Evolutionary conservation across 192 early-diverging fungal genomes (phyloP).

Genomic region (Backusella tuberculispora): DNA sequence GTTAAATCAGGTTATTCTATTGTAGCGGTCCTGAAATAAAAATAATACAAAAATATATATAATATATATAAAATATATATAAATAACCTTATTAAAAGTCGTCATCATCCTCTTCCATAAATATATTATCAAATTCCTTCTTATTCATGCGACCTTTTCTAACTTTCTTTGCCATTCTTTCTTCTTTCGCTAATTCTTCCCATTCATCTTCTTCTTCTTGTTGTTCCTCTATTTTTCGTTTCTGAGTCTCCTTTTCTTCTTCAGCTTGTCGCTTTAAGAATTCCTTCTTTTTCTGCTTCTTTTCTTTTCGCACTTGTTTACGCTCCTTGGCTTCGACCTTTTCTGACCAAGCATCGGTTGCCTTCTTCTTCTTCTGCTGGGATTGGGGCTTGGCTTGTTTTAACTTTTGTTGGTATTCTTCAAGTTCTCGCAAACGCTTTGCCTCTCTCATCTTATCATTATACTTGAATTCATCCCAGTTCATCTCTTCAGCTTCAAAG

Average conservation of each 20-base stretch:
- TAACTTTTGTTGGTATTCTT: conserved; percentile 32
- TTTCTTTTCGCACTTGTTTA: conserved; percentile 65
- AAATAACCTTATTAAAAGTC: background rate
- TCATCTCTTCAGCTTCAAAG: background rate
- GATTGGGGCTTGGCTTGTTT: conserved; percentile 9
- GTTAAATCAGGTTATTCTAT: background rate
- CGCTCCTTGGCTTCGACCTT: conserved; percentile 69
- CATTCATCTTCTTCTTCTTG: conserved; percentile 58
- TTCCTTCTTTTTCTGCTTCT: conserved; percentile 63
- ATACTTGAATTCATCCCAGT: conserved; percentile 70
- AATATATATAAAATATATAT: background rate
- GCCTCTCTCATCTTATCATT: conserved; percentile 72
- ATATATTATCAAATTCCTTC: conserved; percentile 52
- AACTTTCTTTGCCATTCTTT: conserved; percentile 62
- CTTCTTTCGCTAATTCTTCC: conserved; percentile 64
- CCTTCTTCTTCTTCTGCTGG: background rate
- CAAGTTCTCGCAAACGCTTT: conserved; percentile 60
- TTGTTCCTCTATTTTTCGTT: conserved; percentile 28
- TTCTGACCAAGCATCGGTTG: conserved; percentile 67
- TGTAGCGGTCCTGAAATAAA: too few relatives aligned
- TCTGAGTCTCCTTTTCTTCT: conserved; percentile 29
- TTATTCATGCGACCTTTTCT: conserved; percentile 54
- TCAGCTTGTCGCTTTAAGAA: conserved; percentile 43
- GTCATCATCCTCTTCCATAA: conserved; percentile 30
- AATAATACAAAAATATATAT: too few relatives aligned